Percentiles rank a stretch among this genome's conserved stretches.
Conservation (phyloP, 2,329 filamentous ascomycete species). For the Cordyceps pruinosa region DNA sequence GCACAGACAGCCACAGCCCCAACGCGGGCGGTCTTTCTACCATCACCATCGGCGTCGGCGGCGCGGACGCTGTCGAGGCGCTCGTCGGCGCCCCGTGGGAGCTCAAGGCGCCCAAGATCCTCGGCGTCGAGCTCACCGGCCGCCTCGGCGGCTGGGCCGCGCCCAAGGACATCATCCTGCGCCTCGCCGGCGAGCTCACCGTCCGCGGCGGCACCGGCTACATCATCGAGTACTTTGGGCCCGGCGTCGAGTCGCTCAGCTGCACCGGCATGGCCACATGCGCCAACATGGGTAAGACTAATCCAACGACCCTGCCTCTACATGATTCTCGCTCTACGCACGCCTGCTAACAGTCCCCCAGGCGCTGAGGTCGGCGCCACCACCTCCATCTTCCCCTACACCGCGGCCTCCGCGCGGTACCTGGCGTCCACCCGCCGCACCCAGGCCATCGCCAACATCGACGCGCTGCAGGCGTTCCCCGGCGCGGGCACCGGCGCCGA, state of each 20-base stretch:
- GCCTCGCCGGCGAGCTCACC: constrained; percentile 81
- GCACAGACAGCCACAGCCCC: constrained; percentile 94
- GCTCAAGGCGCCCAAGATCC: constrained; percentile 84
- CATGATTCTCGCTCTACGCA: too few species aligned
- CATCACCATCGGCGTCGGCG: constrained; percentile 93
- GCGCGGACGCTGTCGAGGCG: constrained; percentile 94
- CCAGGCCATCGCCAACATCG: constrained; percentile 60
- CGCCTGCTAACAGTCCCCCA: too few species aligned
- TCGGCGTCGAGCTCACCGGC: constrained; percentile 80
- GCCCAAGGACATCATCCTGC: constrained; percentile 91
- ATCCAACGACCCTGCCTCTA: too few species aligned
- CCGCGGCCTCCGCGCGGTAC: constrained; percentile 74
- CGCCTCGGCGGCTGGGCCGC: constrained; percentile 83
- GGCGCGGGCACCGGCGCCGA: constrained; percentile 34
- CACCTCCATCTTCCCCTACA: constrained; percentile 92
- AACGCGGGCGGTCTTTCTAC: constrained; percentile 93
- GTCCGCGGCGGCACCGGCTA: constrained; percentile 91
- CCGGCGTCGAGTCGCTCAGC: constrained; percentile 82
- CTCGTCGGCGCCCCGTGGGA: constrained; percentile 97
- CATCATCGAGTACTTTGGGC: constrained; percentile 89
- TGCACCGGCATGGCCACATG: constrained; percentile 90
- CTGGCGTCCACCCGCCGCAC: constrained; percentile 67
- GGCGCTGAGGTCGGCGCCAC: constrained; percentile 85
- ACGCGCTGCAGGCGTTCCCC: constrained; percentile 50
- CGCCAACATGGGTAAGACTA: constrained; percentile 85